Percentiles rank a stretch among this genome's conserved stretches.
Evolutionary conservation across 176 grass and related monocot genomes (phyloP).

Genomic region (Oryza nivara): DNA sequence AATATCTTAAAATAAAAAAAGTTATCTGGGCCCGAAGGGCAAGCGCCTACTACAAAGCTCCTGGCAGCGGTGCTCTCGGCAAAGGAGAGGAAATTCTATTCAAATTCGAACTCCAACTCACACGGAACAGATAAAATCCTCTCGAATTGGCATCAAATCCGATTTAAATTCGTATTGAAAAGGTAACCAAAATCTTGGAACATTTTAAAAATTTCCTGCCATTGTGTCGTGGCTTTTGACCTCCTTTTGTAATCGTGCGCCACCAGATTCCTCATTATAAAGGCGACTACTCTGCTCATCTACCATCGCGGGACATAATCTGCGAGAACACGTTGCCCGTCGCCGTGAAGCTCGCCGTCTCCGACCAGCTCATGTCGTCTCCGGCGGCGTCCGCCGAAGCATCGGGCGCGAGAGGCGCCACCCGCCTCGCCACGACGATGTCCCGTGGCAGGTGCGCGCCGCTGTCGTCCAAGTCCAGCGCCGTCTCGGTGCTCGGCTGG

Average conservation of each 20-base stretch:
- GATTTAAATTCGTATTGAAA: neutral
- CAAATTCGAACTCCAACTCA: neutral
- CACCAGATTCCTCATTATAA: neutral
- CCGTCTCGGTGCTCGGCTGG: slow-evolving; percentile 12
- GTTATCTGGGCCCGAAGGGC: too few species aligned
- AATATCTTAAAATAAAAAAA: too few species aligned
- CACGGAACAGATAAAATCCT: neutral
- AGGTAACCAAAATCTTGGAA: neutral
- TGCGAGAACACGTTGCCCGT: slow-evolving; percentile 41
- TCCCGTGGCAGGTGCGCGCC: slow-evolving; percentile 23
- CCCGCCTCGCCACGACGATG: neutral
- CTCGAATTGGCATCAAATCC: neutral
- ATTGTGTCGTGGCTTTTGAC: neutral
- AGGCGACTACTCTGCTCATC: slow-evolving; percentile 3
- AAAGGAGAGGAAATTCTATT: too few species aligned
- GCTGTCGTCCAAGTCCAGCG: slow-evolving; percentile 54
- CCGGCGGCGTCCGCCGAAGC: neutral
- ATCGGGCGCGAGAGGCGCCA: slow-evolving; percentile 8
- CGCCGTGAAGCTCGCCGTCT: neutral
- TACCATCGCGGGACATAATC: slow-evolving; percentile 21
- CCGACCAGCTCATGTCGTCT: neutral
- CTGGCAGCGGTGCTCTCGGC: too few species aligned
- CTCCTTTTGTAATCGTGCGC: neutral
- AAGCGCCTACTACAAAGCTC: too few species aligned
- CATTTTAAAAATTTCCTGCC: neutral